Conservation (phyloP, 257 asterid species). For the Gentiana dahurica region DNA sequence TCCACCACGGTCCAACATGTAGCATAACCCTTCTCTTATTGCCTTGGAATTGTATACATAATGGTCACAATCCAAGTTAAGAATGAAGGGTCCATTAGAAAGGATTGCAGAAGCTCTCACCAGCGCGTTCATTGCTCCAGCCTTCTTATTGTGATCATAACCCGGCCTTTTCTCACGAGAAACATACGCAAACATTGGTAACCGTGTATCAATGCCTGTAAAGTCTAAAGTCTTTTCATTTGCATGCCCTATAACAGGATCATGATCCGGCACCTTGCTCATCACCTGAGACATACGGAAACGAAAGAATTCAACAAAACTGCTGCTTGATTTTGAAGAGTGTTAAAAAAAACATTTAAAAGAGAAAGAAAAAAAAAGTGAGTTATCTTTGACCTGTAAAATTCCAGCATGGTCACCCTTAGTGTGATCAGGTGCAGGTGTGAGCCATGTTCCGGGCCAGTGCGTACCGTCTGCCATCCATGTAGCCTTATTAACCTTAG, state of each 20-base stretch:
- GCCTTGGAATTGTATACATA: slow-evolving; percentile 78
- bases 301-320: neutral
- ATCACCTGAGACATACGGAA: slow-evolving; percentile 39
- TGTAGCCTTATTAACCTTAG: slow-evolving; percentile 45
- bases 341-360: neutral
- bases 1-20: slow-evolving; percentile 98
- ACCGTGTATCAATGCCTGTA: slow-evolving; percentile 64
- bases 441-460: slow-evolving; percentile 97
- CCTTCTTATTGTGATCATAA: slow-evolving; percentile 92
- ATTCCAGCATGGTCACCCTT: slow-evolving; percentile 97
- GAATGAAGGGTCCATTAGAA: slow-evolving; percentile 87
- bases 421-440: slow-evolving; percentile 47
- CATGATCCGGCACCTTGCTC: slow-evolving; percentile 85
- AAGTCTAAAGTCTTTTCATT: slow-evolving; percentile 63
- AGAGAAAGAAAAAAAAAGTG: neutral
- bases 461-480: slow-evolving; percentile 99
- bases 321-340: neutral
- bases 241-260: slow-evolving; percentile 69
- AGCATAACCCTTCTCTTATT: slow-evolving; percentile 79
- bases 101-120: slow-evolving; percentile 93
- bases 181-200: slow-evolving; percentile 90
- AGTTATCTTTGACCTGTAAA: slow-evolving; percentile 39
- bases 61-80: slow-evolving; percentile 93
- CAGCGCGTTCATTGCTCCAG: slow-evolving; percentile 94
- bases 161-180: slow-evolving; percentile 88